These are phyloP conservation scores for Fusarium phyllophilum DNA, from an alignment of 2,329 filamentous ascomycete genomes.

Conservation along the genomic window DNA sequence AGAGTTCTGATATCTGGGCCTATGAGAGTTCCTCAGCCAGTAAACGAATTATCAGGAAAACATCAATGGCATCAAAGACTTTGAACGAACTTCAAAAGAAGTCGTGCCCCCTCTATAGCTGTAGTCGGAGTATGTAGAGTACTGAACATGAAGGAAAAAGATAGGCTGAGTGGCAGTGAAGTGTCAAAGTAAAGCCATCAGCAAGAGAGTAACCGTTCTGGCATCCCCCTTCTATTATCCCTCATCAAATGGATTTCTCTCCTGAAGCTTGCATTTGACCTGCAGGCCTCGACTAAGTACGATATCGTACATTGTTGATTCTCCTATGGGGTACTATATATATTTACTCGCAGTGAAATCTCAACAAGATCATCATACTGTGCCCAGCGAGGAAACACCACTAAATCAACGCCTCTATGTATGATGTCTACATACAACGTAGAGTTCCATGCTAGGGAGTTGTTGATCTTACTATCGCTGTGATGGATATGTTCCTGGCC, in stretches of 20 bases:
- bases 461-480: too few species aligned
- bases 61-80: not conserved
- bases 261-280: not conserved
- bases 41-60: not conserved
- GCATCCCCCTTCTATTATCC: not conserved
- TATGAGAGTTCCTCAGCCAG: not conserved
- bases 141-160: not conserved
- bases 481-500: not conserved
- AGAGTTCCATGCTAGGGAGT: not conserved
- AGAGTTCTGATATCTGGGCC: not conserved
- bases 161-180: not conserved
- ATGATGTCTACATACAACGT: not conserved
- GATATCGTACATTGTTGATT: not conserved
- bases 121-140: not conserved
- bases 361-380: not conserved
- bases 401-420: not conserved
- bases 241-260: not conserved
- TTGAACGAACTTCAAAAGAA: not conserved
- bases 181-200: not conserved
- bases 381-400: not conserved
- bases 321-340: not conserved
- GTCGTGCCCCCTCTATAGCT: too few species aligned
- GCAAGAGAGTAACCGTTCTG: not conserved
- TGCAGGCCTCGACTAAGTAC: too few species aligned
- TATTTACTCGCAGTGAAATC: not conserved